Evolutionary conservation across 805 yeast species (phyloP).

Genomic region (Teunomyces kruisii): DNA sequence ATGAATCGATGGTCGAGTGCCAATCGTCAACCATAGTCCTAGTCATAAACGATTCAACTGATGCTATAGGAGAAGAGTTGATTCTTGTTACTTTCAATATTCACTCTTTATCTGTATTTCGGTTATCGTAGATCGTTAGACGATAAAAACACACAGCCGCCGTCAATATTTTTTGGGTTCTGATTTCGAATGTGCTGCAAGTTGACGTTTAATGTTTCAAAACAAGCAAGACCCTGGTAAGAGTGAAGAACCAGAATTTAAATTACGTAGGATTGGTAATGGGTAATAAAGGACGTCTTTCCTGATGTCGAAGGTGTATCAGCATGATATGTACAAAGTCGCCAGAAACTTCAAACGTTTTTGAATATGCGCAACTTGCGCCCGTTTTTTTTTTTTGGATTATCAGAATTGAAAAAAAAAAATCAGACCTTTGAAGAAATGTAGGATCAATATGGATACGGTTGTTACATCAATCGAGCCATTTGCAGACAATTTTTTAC

Average conservation of each 20-base stretch:
- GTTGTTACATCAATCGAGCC: too few relatives aligned
- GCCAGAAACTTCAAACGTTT: neutral
- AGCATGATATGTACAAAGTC: neutral
- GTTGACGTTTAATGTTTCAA: neutral
- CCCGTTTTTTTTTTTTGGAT: neutral
- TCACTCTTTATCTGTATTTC: too few relatives aligned
- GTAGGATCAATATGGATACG: too few relatives aligned
- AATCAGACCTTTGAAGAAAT: too few relatives aligned
- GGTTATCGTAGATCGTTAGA: too few relatives aligned
- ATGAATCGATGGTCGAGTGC: slow-evolving; percentile 12
- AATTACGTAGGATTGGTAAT: too few relatives aligned
- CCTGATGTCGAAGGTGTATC: neutral
- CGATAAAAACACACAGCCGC: neutral
- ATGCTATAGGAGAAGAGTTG: neutral
- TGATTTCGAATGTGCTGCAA: neutral
- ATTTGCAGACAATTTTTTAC: too few relatives aligned
- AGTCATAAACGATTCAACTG: neutral
- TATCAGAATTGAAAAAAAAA: too few relatives aligned
- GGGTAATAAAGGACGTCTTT: neutral
- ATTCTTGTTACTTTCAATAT: too few relatives aligned
- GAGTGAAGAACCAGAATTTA: too few relatives aligned
- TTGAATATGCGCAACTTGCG: neutral
- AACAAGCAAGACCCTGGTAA: too few relatives aligned
- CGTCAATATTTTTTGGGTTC: neutral
- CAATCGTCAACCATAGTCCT: neutral